A percentile compares a stretch with the other conserved stretches of the same genome.
Conservation (phyloP, 352 stramenopile genomes). For the Albugo laibachii region DNA sequence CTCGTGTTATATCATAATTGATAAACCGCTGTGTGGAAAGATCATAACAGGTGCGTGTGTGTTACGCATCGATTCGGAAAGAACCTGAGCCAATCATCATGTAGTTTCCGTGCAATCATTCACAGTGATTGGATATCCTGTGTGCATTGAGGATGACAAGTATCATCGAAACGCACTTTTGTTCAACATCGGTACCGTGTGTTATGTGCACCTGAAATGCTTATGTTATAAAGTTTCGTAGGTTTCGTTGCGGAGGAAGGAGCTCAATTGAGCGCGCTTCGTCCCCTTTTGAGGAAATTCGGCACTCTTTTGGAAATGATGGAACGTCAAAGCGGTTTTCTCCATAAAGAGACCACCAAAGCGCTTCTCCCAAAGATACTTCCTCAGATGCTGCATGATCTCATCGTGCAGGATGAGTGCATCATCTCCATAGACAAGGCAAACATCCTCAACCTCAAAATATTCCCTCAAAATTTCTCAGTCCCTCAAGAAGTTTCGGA, state of each 20-base stretch:
- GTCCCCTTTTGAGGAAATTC: conserved; percentile 70
- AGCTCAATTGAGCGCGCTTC: conserved; percentile 51
- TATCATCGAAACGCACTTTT: conserved; percentile 77
- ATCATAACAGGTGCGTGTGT: conserved; percentile 47
- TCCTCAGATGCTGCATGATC: conserved; percentile 44
- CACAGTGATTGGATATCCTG: conserved; percentile 73
- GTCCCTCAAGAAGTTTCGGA: conserved; percentile 39
- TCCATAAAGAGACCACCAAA: conserved; percentile 47
- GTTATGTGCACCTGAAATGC: not conserved
- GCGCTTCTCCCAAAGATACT: conserved; percentile 38
- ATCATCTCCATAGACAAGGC: conserved; percentile 63
- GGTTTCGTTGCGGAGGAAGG: conserved; percentile 72
- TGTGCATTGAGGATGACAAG: conserved; percentile 81
- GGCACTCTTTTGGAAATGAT: conserved; percentile 70
- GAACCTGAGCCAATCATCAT: not conserved
- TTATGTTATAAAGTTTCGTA: conserved; percentile 1
- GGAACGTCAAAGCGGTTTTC: conserved; percentile 74
- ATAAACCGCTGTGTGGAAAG: conserved; percentile 72
- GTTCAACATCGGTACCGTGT: conserved; percentile 55
- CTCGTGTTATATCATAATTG: conserved; percentile 79
- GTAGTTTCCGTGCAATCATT: conserved; percentile 50
- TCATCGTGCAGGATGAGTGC: conserved; percentile 54
- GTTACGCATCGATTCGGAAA: not conserved
- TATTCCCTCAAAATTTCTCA: conserved; percentile 33
- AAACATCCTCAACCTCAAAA: conserved; percentile 78